Evolutionary conservation across 2,329 filamentous ascomycete genomes (phyloP).

Genomic region (Cryphonectria nitschkei): DNA sequence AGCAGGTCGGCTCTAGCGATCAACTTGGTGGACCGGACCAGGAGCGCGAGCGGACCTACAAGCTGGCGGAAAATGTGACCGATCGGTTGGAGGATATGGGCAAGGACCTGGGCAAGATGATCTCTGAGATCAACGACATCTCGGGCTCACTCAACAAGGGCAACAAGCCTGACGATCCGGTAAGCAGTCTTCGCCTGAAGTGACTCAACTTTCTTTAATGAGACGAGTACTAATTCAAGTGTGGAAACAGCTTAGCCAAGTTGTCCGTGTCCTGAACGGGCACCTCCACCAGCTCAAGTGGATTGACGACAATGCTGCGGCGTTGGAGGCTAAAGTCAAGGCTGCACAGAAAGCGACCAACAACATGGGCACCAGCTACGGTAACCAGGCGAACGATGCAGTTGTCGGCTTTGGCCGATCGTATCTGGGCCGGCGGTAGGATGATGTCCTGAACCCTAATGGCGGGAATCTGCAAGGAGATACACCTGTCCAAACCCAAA

Average conservation of each 20-base stretch:
- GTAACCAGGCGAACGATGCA: slow-evolving; percentile 67
- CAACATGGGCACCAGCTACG: slow-evolving; percentile 60
- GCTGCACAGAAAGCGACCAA: slow-evolving; percentile 80
- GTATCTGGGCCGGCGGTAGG: slow-evolving; percentile 74
- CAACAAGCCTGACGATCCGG: slow-evolving; percentile 83
- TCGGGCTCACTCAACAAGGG: slow-evolving; percentile 89
- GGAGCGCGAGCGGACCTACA: slow-evolving; percentile 94
- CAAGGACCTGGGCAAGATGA: slow-evolving; percentile 91
- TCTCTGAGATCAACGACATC: slow-evolving; percentile 95
- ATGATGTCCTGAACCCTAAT: slow-evolving; percentile 27
- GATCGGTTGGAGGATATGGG: slow-evolving; percentile 93
- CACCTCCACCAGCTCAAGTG: slow-evolving; percentile 91
- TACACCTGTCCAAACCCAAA: background rate
- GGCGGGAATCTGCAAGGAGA: background rate
- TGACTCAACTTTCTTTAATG: background rate
- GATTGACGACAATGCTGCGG: slow-evolving; percentile 84
- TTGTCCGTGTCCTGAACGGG: slow-evolving; percentile 91
- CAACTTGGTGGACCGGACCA: slow-evolving; percentile 86
- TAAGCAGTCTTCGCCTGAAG: slow-evolving; percentile 51
- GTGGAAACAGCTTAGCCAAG: slow-evolving; percentile 75
- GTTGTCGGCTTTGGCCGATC: slow-evolving; percentile 91
- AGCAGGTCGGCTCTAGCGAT: slow-evolving; percentile 76
- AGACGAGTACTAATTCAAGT: slow-evolving; percentile 33
- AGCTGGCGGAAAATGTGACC: slow-evolving; percentile 89
- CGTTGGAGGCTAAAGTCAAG: slow-evolving; percentile 79